Evolutionary conservation across 768 basidiomycete species (phyloP), one percentile per base, ranked within the genome.

Genomic region (Tulasnella sp.): DNA sequence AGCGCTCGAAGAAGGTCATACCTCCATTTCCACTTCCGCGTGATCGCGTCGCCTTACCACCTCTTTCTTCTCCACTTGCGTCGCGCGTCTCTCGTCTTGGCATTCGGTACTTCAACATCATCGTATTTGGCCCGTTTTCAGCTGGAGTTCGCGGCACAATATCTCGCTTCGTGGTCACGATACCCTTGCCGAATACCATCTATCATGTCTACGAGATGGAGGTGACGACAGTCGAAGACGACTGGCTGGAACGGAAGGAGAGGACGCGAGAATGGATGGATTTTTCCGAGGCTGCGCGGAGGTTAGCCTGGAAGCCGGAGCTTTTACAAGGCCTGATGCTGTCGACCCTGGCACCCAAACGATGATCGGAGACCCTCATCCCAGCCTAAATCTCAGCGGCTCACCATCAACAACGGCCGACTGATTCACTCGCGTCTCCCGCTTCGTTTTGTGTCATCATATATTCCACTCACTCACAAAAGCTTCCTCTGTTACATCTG

Each of bases 1-100:
- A 82, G 89, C 89, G 75, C 78, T 86, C 73, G 89, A 92, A 87
- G 89, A 92, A 91, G 89, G 89, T 92, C 86, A 82, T 82, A 76
- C 78, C 79, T 75, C 73, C 78, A 81, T 82, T 85, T 77, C 85
- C 44, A 56, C 58, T 52, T 41, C 53, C 49, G 32, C 41, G 51
- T 51, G 41, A 41, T 45, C 54, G 55, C 54, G 47, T 54, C 64
- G 61, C 63, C 51, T 55, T 61, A 62, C 63, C 55, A n/a, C n/a
- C 56, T 49, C 49, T 60, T 60, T 64, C 58, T 43, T 63, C 61
- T 34, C 64, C 32, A n/a, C 23, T 55, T 51, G 41, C 54, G 42
- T 48, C 21, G 32, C n/a, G 32, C 27, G 27, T 38, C 23, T 48
- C 43, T 32, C 61, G 68, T 74, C 68, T 74, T 75, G 72, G 73